These are phyloP conservation scores for Xerocomellus chrysenteron DNA, from an alignment of 768 basidiomycete species.

Conservation along the genomic window DNA sequence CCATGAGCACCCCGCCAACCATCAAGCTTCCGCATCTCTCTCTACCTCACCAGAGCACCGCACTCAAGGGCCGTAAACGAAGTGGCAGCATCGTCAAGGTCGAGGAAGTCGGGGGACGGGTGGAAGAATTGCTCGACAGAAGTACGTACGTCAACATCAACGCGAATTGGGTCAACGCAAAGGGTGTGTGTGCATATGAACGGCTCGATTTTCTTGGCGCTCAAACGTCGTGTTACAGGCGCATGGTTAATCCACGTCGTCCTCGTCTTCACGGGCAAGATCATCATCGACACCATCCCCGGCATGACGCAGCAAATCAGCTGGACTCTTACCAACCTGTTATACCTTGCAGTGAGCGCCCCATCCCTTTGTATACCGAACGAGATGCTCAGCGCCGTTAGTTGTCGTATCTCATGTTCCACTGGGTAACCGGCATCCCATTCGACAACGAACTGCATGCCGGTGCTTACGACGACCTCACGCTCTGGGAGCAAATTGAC, in stretches of 20 bases:
- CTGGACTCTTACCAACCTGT: conserved; percentile 91
- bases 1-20: conserved; percentile 53
- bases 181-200: conserved; percentile 50
- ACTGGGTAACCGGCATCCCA: conserved; percentile 95
- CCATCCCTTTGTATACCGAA: not conserved
- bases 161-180: conserved; percentile 92
- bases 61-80: conserved; percentile 50
- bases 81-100: conserved; percentile 82
- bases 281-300: conserved; percentile 90
- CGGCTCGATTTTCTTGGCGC: not conserved
- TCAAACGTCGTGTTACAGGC: conserved; percentile 47
- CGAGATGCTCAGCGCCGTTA: conserved; percentile 30
- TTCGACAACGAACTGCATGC: conserved; percentile 85
- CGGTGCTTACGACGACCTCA: conserved; percentile 96
- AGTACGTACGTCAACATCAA: conserved; percentile 82
- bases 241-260: conserved; percentile 98
- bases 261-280: conserved; percentile 85
- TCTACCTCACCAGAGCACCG: conserved; percentile 27
- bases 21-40: conserved; percentile 54
- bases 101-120: conserved; percentile 72
- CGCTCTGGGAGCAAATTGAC: conserved; percentile 99
- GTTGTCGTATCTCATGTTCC: conserved; percentile 99
- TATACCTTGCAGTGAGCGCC: conserved; percentile 79
- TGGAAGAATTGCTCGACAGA: conserved; percentile 78
- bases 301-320: conserved; percentile 92